These are phyloP conservation scores for Blastosporella zonata DNA, from an alignment of 1,284 basidiomycete genomes.

Conservation along the genomic window DNA sequence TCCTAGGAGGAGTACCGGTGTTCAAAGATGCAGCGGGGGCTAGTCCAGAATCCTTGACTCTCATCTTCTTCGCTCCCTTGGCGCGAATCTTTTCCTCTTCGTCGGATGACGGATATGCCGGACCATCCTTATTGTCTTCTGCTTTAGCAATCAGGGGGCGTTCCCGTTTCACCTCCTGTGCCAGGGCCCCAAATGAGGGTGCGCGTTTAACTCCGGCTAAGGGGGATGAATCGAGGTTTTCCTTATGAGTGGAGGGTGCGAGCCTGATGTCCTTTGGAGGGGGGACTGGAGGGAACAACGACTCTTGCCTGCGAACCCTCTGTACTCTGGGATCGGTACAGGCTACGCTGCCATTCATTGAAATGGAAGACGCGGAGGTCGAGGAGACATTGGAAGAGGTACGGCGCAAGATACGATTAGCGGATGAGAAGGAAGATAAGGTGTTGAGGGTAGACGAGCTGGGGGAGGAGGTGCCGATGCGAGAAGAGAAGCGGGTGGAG, in stretches of 20 bases:
- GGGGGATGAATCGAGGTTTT: constrained; percentile 16
- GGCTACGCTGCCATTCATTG: constrained; percentile 25
- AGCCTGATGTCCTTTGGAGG: constrained; percentile 29
- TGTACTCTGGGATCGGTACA: constrained; percentile 41
- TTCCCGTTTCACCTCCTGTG: constrained; percentile 36
- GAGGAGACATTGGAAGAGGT: constrained; percentile 41
- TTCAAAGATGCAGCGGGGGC: constrained; percentile 22
- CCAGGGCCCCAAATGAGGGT: constrained; percentile 46
- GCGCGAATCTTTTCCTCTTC: constrained; percentile 70
- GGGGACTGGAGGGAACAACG: constrained; percentile 32
- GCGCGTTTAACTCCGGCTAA: constrained; percentile 37
- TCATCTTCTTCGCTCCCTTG: constrained; percentile 60
- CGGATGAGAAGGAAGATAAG: constrained; percentile 33
- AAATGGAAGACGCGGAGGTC: constrained; percentile 34
- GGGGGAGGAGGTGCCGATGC: constrained; percentile 56
- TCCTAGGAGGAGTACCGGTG: constrained; percentile 14
- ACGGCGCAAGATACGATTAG: constrained; percentile 34
- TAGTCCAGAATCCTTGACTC: constrained; percentile 36
- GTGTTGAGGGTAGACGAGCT: constrained; percentile 65
- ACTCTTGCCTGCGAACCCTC: constrained; percentile 41
- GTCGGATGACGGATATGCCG: constrained; percentile 60
- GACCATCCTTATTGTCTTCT: constrained; percentile 27
- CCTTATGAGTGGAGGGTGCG: constrained; percentile 19
- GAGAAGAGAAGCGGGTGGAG: constrained; percentile 36
- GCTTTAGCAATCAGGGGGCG: constrained; percentile 16